These are phyloP conservation scores for Mortierella alpina DNA, from an alignment of 192 early-diverging fungal species.

Conservation along the genomic window DNA sequence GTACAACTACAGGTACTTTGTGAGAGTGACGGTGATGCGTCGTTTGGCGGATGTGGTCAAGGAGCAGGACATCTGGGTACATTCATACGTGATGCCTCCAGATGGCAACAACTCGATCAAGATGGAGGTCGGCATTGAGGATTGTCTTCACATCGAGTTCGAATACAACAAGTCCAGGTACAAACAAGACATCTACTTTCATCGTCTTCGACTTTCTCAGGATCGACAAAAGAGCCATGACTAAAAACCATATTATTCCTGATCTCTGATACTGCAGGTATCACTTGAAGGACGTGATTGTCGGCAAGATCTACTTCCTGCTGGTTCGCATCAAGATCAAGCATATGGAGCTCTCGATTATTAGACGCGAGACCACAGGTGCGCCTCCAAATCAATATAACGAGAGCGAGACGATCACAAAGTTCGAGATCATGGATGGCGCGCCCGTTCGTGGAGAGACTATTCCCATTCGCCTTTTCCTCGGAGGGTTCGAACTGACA, in stretches of 20 bases:
- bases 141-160: constrained; percentile 99
- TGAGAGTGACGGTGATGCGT: constrained; percentile 90
- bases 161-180: constrained; percentile 99
- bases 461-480: constrained; percentile 97
- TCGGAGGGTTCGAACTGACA: constrained; percentile 97
- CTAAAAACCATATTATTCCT: too few species aligned
- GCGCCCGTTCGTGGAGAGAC: constrained; percentile 98
- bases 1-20: constrained; percentile 79
- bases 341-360: constrained; percentile 99
- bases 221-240: too few species aligned
- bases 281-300: constrained; percentile 98
- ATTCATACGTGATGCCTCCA: constrained; percentile 93
- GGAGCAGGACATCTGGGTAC: constrained; percentile 97
- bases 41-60: constrained; percentile 91
- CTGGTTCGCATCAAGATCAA: constrained; percentile 99
- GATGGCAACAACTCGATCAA: constrained; percentile 96
- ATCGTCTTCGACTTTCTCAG: not conserved
- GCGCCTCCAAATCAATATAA: constrained; percentile 98
- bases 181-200: not conserved
- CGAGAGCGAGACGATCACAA: constrained; percentile 98
- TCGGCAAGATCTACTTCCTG: constrained; percentile 99
- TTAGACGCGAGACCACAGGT: constrained; percentile 96
- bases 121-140: constrained; percentile 99
- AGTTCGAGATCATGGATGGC: constrained; percentile 99
- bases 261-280: constrained; percentile 66